Conservation (phyloP, 179 eudicot species). For the Camellia oleifera region DNA sequence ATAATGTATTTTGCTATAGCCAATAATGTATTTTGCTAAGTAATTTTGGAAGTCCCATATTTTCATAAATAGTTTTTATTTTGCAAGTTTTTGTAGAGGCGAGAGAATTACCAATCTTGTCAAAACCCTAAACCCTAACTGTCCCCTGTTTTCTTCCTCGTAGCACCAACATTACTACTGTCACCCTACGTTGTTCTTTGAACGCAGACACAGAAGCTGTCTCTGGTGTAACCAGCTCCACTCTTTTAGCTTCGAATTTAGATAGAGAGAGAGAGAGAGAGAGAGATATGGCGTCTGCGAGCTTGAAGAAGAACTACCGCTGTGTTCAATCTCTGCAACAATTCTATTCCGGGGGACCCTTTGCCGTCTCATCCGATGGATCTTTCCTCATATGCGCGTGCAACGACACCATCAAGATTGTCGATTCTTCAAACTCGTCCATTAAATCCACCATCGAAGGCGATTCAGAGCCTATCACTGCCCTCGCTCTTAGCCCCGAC, state of each 20-base stretch:
- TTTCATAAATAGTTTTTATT: too few relatives aligned
- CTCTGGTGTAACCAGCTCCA: not conserved
- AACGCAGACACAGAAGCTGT: not conserved
- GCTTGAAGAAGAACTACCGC: constrained; percentile 71
- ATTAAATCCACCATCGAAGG: constrained; percentile 74
- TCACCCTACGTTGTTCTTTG: not conserved
- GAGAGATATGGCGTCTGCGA: constrained; percentile 46
- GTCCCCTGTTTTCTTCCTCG: not conserved
- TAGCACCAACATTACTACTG: not conserved
- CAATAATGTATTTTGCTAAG: too few relatives aligned
- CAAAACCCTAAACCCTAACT: not conserved
- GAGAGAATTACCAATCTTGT: too few relatives aligned
- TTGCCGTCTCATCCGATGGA: constrained; percentile 73
- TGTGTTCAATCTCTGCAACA: constrained; percentile 63
- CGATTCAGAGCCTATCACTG: constrained; percentile 74
- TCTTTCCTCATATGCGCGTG: constrained; percentile 78
- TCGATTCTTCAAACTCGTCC: constrained; percentile 68
- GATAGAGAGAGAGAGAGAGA: constrained; percentile 11
- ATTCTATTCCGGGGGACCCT: constrained; percentile 88
- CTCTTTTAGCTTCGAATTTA: not conserved
- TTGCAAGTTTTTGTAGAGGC: too few relatives aligned
- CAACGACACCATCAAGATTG: constrained; percentile 69
- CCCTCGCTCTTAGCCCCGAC: constrained; percentile 68
- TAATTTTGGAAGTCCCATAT: too few relatives aligned
- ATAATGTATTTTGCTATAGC: too few relatives aligned